These are phyloP conservation scores for Xeromyces bisporus DNA, from an alignment of 495 filamentous ascomycete genomes.

Conservation along the genomic window DNA sequence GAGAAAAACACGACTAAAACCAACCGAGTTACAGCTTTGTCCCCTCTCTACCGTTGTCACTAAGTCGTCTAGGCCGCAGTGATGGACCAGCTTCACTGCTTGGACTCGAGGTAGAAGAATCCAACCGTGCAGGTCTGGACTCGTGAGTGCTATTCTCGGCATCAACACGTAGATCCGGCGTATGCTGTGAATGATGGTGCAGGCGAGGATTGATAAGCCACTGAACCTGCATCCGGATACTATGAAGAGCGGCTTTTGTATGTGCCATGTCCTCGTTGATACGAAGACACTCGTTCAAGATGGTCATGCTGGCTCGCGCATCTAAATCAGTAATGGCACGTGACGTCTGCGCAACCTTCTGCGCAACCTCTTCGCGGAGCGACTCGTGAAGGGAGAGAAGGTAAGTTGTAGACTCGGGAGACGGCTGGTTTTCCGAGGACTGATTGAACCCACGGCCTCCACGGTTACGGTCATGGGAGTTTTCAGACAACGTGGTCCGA, in stretches of 20 bases:
- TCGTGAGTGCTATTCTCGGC: conserved; percentile 4
- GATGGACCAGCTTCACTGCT: conserved; percentile 13
- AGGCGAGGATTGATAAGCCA: conserved; percentile 49
- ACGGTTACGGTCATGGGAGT: conserved; percentile 6
- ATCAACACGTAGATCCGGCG: conserved; percentile 10
- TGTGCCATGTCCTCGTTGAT: conserved; percentile 52
- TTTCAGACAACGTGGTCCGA: conserved; percentile 23
- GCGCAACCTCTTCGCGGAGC: conserved; percentile 44
- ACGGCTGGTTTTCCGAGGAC: background rate
- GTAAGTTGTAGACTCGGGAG: conserved; percentile 28
- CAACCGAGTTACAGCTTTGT: conserved; percentile 20
- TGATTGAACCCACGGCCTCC: background rate
- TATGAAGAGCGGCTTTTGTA: conserved; percentile 44
- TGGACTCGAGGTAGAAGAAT: conserved; percentile 12
- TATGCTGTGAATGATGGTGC: conserved; percentile 31
- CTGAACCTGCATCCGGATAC: conserved; percentile 49
- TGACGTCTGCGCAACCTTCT: conserved; percentile 40
- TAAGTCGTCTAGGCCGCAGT: conserved; percentile 21
- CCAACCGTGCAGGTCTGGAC: conserved; percentile 6
- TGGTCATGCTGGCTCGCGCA: conserved; percentile 46
- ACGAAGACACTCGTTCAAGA: conserved; percentile 50
- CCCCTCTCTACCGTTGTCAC: conserved; percentile 29
- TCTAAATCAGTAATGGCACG: conserved; percentile 46
- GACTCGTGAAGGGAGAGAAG: conserved; percentile 52
- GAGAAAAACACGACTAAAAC: too few relatives aligned